Evolutionary conservation across 1,284 basidiomycete species (phyloP).

Genomic region (Exobasidium rhododendri): DNA sequence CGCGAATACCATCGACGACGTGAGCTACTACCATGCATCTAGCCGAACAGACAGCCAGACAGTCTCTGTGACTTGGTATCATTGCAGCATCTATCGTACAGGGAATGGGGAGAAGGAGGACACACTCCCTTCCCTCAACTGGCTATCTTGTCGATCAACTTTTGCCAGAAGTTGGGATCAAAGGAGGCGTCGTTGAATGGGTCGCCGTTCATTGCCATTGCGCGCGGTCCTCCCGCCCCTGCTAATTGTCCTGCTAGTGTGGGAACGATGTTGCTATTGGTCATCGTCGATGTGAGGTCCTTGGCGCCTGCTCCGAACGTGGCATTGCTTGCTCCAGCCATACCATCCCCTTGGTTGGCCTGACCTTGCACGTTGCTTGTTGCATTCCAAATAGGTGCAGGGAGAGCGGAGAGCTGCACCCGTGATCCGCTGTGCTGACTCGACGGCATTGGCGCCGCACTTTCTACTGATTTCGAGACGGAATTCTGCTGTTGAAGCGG

Average conservation of each 20-base stretch:
- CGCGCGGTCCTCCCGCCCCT: neutral
- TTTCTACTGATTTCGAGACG: neutral
- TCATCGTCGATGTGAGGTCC: neutral
- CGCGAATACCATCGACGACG: too few relatives aligned
- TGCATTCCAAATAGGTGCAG: neutral
- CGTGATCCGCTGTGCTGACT: neutral
- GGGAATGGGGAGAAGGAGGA: too few relatives aligned
- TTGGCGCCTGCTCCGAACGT: neutral
- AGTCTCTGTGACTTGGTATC: too few relatives aligned
- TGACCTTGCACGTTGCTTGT: neutral
- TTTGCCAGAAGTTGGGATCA: conserved; percentile 14
- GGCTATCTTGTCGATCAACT: conserved; percentile 17
- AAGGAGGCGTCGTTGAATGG: conserved; percentile 1
- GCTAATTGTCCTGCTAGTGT: neutral
- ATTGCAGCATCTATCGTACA: too few relatives aligned
- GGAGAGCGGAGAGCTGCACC: neutral
- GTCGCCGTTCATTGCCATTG: neutral
- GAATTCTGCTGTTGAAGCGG: neutral
- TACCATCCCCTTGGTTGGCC: neutral
- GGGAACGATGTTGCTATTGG: neutral
- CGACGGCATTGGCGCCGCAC: neutral
- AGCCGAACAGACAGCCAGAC: too few relatives aligned
- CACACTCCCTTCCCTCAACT: too few relatives aligned
- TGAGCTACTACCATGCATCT: too few relatives aligned
- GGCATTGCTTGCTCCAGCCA: neutral